These are phyloP conservation scores for Sergeia podlipaevii DNA, from an alignment of 208 protist genomes.

Conservation along the genomic window DNA sequence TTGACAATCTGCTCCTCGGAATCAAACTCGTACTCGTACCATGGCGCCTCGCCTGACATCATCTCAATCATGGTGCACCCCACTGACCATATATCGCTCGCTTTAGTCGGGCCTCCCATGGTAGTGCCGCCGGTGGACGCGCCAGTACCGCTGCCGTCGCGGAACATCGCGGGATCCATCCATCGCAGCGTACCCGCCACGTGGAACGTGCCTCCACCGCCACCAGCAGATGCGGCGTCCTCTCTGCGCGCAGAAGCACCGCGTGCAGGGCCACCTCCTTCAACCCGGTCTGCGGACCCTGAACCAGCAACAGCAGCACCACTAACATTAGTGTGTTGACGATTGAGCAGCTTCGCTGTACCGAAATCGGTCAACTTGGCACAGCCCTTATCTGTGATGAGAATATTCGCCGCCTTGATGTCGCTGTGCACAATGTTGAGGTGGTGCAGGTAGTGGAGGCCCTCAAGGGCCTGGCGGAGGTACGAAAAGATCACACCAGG, in stretches of 20 bases:
- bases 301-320: constrained; percentile 5
- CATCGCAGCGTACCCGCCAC: constrained; percentile 84
- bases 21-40: constrained; percentile 90
- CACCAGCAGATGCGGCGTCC: constrained; percentile 2
- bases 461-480: constrained; percentile 75
- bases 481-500: constrained; percentile 82
- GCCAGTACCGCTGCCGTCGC: constrained; percentile 3
- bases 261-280: constrained; percentile 2
- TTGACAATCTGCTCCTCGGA: constrained; percentile 87
- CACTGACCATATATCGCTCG: constrained; percentile 89
- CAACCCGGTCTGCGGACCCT: background rate
- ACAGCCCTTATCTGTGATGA: constrained; percentile 82
- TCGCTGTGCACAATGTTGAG: constrained; percentile 90
- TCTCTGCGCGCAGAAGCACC: constrained; percentile 5
- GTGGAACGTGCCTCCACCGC: constrained; percentile 41
- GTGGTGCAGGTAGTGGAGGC: constrained; percentile 82
- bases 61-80: constrained; percentile 91
- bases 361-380: constrained; percentile 91
- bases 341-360: constrained; percentile 74
- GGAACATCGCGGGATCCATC: constrained; percentile 85
- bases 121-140: background rate
- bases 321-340: constrained; percentile 22
- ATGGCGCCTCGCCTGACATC: constrained; percentile 80
- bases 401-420: constrained; percentile 90
- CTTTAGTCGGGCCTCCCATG: constrained; percentile 58